Evolutionary conservation across 306 rosid genomes (phyloP).

Genomic region (Carpinus viminea): DNA sequence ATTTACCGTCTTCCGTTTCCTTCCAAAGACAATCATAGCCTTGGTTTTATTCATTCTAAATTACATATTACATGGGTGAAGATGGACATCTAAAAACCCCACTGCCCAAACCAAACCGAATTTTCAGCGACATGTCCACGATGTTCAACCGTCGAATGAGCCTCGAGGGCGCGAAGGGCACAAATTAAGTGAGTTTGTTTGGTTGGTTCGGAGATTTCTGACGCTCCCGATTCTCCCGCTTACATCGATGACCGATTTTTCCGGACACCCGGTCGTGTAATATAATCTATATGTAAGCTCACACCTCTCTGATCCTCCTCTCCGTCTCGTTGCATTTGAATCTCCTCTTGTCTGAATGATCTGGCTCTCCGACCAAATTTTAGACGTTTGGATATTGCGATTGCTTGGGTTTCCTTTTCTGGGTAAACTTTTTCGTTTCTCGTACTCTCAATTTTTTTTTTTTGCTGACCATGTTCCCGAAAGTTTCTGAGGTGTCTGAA

Average conservation of each 20-base stretch:
- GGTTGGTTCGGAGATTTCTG: constrained; percentile 43
- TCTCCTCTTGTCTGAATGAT: constrained; percentile 35
- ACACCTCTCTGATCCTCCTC: constrained; percentile 25
- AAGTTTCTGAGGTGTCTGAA: constrained; percentile 21
- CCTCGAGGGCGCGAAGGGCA: neutral
- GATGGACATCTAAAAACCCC: neutral
- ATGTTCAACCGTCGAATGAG: neutral
- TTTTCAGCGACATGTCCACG: neutral
- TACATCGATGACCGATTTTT: constrained; percentile 50
- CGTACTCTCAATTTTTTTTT: neutral
- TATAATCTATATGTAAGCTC: constrained; percentile 53
- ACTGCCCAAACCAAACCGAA: constrained; percentile 19
- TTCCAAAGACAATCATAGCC: neutral
- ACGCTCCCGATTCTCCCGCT: constrained; percentile 62
- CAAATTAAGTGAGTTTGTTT: constrained; percentile 25
- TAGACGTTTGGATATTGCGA: constrained; percentile 29
- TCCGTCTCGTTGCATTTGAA: constrained; percentile 32
- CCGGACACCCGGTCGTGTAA: constrained; percentile 53
- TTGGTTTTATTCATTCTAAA: neutral
- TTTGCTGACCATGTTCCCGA: constrained; percentile 15
- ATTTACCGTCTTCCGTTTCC: neutral
- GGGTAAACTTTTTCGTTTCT: constrained; percentile 23
- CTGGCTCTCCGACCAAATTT: constrained; percentile 25
- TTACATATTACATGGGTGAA: neutral
- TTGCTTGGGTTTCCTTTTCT: constrained; percentile 31